These are phyloP conservation scores for Marasmius sp. DNA, from an alignment of 1,284 basidiomycete species.

Conservation along the genomic window DNA sequence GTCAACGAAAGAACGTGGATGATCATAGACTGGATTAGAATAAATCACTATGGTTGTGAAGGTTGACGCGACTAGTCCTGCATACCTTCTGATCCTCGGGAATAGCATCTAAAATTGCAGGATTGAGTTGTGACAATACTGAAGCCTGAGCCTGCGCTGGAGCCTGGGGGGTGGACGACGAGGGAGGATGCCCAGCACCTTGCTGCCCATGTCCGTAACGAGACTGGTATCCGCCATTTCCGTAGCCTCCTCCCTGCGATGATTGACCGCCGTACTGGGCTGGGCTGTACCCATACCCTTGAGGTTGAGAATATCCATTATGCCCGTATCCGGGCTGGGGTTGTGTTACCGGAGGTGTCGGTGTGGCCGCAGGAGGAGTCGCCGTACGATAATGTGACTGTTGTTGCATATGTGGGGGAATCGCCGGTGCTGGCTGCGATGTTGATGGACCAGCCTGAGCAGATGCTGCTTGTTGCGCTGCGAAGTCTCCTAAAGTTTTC, in stretches of 20 bases:
- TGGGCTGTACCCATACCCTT: neutral
- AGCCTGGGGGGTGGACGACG: slow-evolving; percentile 14
- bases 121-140: slow-evolving; percentile 14
- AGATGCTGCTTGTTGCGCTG: slow-evolving; percentile 16
- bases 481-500: slow-evolving; percentile 36
- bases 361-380: slow-evolving; percentile 35
- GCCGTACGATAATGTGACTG: slow-evolving; percentile 40
- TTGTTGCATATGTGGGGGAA: slow-evolving; percentile 48
- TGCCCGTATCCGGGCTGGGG: slow-evolving; percentile 15
- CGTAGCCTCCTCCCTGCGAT: slow-evolving; percentile 1
- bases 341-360: slow-evolving; percentile 26
- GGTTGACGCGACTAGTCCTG: neutral
- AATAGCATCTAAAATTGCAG: slow-evolving; percentile 56
- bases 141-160: slow-evolving; percentile 20
- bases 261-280: neutral
- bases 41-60: neutral
- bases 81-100: slow-evolving; percentile 69
- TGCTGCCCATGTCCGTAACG: slow-evolving; percentile 5
- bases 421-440: slow-evolving; percentile 27
- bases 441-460: slow-evolving; percentile 23
- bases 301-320: slow-evolving; percentile 14
- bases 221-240: neutral
- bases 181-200: slow-evolving; percentile 9
- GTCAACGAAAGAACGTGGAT: slow-evolving; percentile 70
- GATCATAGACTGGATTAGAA: slow-evolving; percentile 55